Conservation (phyloP, 106 monocot species). For the Amphibolis antarctica region DNA sequence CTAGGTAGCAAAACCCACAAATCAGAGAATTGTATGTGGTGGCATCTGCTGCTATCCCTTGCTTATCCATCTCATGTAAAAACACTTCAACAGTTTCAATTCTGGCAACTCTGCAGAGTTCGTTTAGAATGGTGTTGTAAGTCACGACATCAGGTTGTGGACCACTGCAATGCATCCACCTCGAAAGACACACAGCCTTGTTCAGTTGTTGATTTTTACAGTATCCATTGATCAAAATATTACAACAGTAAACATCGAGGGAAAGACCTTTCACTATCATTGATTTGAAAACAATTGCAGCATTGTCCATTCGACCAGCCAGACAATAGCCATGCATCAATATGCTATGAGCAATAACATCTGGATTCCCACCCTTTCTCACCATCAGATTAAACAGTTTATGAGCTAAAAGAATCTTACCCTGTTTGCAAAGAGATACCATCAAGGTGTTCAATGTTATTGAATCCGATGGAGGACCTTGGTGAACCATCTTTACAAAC, state of each 20-base stretch:
- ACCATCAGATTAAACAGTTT: conserved; percentile 16
- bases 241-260: background rate
- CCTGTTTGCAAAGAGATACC: conserved; percentile 10
- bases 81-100: background rate
- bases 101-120: background rate
- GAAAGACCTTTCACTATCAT: conserved; percentile 12
- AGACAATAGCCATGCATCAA: conserved; percentile 16
- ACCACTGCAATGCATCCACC: background rate
- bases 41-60: conserved; percentile 1
- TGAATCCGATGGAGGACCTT: conserved; percentile 1
- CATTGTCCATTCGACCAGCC: conserved; percentile 8
- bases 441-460: conserved; percentile 19
- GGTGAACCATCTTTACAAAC: conserved; percentile 3
- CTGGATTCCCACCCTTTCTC: conserved; percentile 6
- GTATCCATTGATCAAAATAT: conserved; percentile 4
- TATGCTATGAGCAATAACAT: conserved; percentile 3
- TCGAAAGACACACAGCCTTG: conserved; percentile 2
- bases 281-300: background rate
- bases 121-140: conserved; percentile 3
- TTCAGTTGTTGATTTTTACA: background rate
- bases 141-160: conserved; percentile 6
- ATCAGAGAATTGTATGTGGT: conserved; percentile 9
- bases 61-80: background rate
- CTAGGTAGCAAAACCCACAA: background rate
- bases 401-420: conserved; percentile 14